phyloP scores from a whole-genome alignment of 345 rosid genomes.

The Alliaria petiolata region DNA sequence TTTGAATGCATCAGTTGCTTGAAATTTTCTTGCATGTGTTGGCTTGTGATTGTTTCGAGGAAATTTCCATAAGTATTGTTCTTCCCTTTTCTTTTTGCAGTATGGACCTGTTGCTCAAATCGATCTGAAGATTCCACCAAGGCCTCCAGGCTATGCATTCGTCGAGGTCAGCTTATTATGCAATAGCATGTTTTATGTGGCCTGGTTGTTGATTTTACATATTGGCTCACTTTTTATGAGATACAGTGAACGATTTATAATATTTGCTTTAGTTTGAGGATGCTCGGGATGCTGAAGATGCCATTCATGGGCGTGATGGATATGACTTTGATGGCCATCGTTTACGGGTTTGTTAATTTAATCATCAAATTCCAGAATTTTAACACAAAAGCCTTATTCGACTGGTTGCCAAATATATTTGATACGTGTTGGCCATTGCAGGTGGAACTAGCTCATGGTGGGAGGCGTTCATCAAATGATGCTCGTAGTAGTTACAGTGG shows the following conservation, averaged over 20 bases:
- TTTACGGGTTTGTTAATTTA: conserved; percentile 54
- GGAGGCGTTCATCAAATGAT: conserved; percentile 67
- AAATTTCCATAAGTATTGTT: not conserved
- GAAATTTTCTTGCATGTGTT: not conserved
- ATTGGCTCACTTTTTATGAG: conserved; percentile 13
- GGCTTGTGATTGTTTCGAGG: not conserved
- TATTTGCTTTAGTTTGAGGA: conserved; percentile 66
- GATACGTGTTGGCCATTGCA: conserved; percentile 20
- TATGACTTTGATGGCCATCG: conserved; percentile 92
- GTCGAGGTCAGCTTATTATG: conserved; percentile 60
- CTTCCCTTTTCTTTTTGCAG: conserved; percentile 36
- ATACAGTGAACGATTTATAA: conserved; percentile 45
- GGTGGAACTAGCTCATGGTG: conserved; percentile 99
- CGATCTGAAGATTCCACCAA: conserved; percentile 94
- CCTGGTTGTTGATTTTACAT: not conserved
- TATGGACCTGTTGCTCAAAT: conserved; percentile 88
- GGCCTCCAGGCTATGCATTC: conserved; percentile 99
- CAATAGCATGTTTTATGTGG: not conserved
- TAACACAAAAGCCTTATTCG: not conserved
- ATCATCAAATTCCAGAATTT: not conserved
- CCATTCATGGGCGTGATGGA: conserved; percentile 93
- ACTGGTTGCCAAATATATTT: too few species aligned
- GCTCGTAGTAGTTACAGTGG: conserved; percentile 69
- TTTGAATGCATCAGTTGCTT: not conserved
- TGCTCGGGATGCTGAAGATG: conserved; percentile 97